These are phyloP conservation scores for Penicillium herquei DNA, from an alignment of 495 filamentous ascomycete species.

Conservation along the genomic window DNA sequence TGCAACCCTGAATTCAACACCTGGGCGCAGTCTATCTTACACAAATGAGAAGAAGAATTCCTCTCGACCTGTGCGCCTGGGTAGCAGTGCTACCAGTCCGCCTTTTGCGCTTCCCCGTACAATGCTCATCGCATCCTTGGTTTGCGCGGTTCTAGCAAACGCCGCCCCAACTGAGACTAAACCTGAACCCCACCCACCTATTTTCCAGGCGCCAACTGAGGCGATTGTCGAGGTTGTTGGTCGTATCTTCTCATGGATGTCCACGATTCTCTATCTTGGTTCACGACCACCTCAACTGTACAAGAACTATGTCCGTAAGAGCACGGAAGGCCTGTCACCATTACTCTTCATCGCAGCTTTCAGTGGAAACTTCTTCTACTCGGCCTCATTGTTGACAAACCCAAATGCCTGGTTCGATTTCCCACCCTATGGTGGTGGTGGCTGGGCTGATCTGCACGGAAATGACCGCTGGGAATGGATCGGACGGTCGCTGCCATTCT, in stretches of 20 bases:
- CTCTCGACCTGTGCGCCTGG: conserved; percentile 27
- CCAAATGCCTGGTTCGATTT: conserved; percentile 65
- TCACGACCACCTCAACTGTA: conserved; percentile 71
- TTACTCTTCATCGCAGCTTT: conserved; percentile 70
- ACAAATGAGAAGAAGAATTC: conserved; percentile 39
- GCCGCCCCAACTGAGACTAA: conserved; percentile 36
- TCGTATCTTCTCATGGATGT: conserved; percentile 63
- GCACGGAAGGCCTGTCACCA: conserved; percentile 68
- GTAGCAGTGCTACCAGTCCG: conserved; percentile 26
- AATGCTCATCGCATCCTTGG: conserved; percentile 43
- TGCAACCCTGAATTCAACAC: conserved; percentile 14
- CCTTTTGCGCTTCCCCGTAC: conserved; percentile 42
- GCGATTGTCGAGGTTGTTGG: conserved; percentile 48
- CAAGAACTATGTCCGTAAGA: conserved; percentile 65
- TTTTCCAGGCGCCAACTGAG: conserved; percentile 18
- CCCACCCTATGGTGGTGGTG: conserved; percentile 61
- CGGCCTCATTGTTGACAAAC: conserved; percentile 62
- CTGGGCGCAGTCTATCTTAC: conserved; percentile 31
- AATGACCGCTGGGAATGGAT: conserved; percentile 59
- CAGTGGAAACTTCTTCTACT: conserved; percentile 72
- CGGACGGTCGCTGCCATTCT: conserved; percentile 61
- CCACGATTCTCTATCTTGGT: conserved; percentile 63
- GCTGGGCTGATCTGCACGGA: conserved; percentile 63
- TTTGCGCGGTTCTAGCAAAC: conserved; percentile 47
- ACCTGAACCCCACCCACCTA: conserved; percentile 18